phyloP scores from a whole-genome alignment of 2,329 filamentous ascomycete genomes.

The Hypocreales sp. region DNA sequence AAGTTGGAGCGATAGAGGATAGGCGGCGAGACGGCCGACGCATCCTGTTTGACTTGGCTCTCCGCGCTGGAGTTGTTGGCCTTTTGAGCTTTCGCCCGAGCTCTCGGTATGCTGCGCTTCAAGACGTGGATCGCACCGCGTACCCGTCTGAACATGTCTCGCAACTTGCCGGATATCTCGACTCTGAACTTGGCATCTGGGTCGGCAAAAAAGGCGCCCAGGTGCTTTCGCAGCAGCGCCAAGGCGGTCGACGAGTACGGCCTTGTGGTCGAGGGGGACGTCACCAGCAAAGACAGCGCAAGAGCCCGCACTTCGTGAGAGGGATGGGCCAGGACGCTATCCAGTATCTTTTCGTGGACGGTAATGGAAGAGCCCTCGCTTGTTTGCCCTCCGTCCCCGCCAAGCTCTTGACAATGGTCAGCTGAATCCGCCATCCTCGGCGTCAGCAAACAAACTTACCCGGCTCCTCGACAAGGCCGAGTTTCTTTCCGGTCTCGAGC shows the following conservation, averaged over 20 bases:
- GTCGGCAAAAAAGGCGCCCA: slow-evolving; percentile 65
- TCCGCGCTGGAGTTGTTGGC: slow-evolving; percentile 8
- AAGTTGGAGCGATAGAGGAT: slow-evolving; percentile 23
- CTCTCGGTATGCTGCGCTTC: slow-evolving; percentile 25
- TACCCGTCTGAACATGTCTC: slow-evolving; percentile 63
- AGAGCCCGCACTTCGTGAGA: slow-evolving; percentile 56
- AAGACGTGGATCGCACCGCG: slow-evolving; percentile 48
- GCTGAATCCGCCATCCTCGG: background rate
- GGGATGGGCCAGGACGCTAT: slow-evolving; percentile 35
- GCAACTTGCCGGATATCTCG: slow-evolving; percentile 59
- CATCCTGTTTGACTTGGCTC: slow-evolving; percentile 1
- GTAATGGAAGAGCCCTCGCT: slow-evolving; percentile 13
- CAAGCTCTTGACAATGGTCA: slow-evolving; percentile 10
- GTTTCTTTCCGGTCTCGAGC: slow-evolving; percentile 57
- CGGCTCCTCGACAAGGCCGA: slow-evolving; percentile 53
- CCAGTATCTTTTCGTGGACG: slow-evolving; percentile 28
- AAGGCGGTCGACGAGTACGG: slow-evolving; percentile 53
- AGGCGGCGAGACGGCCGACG: slow-evolving; percentile 9
- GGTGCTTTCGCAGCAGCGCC: slow-evolving; percentile 43
- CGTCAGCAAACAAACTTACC: slow-evolving; percentile 19
- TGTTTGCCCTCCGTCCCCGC: slow-evolving; percentile 5
- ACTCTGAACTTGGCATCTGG: slow-evolving; percentile 76
- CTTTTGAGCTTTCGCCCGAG: slow-evolving; percentile 19
- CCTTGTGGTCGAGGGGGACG: slow-evolving; percentile 58
- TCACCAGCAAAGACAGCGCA: slow-evolving; percentile 67